Base-by-base conservation (phyloP, 768 basidiomycete species). In the Hortiboletus campestris region DNA sequence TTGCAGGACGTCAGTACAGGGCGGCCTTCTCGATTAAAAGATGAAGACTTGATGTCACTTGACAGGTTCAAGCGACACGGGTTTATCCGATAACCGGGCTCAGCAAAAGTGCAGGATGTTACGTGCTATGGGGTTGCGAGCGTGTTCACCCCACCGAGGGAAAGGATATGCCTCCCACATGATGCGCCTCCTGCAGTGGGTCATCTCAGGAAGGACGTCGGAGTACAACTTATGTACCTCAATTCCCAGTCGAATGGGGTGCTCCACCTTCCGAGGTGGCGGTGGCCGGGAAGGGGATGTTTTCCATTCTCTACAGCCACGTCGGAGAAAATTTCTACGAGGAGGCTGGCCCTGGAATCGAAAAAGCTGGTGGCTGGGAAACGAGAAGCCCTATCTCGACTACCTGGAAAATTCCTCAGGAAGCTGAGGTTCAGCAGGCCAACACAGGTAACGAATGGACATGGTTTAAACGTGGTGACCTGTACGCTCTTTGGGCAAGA, bases 181-280 rank as follows among this genome's bases (percentile, higher is more conserved):
- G 84, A 83, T 85, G 83, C 72, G 78, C n/a, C 72, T 86, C 16
- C 51, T 86, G 39, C 84, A 86, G 60, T 80, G 78, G 75, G 75
- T 80, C 12, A 64, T 80, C 29, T 77, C 78, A 12, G 67, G 72
- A 9, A 25, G 60, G 56, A 41, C 42, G 57, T 3, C 62, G 64
- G n/a, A 65, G 65, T 12, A 39, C 47, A 35, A 52, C 63, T n/a
- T n/a, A n/a, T n/a, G 74, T 73, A 58, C 71, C 61, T 6, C 40
- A 51, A 46, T 75, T 73, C 72, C 80, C 80, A 8, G 46, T 50
- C 0, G 58, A 57, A 39, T 78, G 73, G 74, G 82, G 81, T 9
- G 46, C 64, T 1, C 74, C 76, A 29, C 82, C 82, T 5, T 51
- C 59, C 2, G 56, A 60, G 32, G 68, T 75, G 3, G 45, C 62